Percentiles rank a stretch among this genome's conserved stretches.
Conservation (phyloP, 345 rosid genomes). For the Aurinia saxatilis region DNA sequence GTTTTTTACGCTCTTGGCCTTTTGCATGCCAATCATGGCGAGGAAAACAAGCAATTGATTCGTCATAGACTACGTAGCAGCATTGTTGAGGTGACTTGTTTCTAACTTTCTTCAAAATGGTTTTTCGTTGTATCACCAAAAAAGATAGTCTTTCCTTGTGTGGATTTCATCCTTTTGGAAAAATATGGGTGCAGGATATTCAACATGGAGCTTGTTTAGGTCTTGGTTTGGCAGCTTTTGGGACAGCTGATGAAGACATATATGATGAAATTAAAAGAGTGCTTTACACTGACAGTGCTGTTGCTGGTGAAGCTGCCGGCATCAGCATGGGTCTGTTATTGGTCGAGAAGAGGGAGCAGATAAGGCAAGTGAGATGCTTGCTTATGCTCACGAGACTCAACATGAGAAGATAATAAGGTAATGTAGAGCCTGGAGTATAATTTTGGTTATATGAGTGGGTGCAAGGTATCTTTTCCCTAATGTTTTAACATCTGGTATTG, state of each 20-base stretch:
- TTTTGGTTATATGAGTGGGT: neutral
- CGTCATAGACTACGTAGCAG: constrained; percentile 80
- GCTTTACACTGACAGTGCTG: constrained; percentile 83
- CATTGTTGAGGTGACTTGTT: constrained; percentile 58
- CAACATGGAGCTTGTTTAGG: constrained; percentile 99
- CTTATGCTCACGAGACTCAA: constrained; percentile 90
- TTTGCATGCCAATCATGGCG: constrained; percentile 97
- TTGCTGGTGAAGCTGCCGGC: constrained; percentile 98
- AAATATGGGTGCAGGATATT: constrained; percentile 59
- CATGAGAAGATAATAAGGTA: constrained; percentile 95
- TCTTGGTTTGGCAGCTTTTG: constrained; percentile 91
- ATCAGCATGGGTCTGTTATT: constrained; percentile 88
- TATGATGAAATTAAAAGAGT: constrained; percentile 76
- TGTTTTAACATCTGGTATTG: neutral
- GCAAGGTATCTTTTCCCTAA: neutral
- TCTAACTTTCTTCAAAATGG: neutral
- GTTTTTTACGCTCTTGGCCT: constrained; percentile 94
- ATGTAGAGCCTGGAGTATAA: neutral
- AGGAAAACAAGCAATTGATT: constrained; percentile 89
- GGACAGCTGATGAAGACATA: constrained; percentile 90
- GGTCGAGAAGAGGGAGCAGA: constrained; percentile 97
- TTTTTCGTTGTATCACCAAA: neutral
- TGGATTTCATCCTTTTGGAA: neutral
- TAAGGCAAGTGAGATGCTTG: constrained; percentile 93
- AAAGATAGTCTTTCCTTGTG: neutral